phyloP scores from a whole-genome alignment of 768 basidiomycete genomes.

The Inosperma sp. region DNA sequence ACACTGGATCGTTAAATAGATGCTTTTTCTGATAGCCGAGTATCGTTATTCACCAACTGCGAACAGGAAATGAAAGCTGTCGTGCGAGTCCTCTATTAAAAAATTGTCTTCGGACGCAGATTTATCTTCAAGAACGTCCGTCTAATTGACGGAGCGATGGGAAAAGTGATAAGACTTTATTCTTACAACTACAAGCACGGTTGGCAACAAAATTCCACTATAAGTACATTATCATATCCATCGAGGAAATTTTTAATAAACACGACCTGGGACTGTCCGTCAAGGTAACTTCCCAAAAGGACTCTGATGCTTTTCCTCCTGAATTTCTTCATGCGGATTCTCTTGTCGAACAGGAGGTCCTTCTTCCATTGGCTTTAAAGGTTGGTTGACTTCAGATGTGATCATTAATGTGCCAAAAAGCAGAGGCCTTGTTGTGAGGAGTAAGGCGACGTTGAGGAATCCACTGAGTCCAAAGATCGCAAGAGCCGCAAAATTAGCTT shows the following conservation, averaged over 20 bases:
- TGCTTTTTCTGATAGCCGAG: constrained; percentile 38
- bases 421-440: constrained; percentile 32
- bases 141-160: constrained; percentile 49
- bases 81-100: constrained; percentile 66
- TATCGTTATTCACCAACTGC: constrained; percentile 52
- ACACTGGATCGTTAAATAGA: too few relatives aligned
- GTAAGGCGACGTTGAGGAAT: constrained; percentile 35
- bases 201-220: too few relatives aligned
- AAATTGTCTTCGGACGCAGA: constrained; percentile 55
- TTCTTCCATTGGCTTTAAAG: too few relatives aligned
- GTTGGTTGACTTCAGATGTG: not conserved
- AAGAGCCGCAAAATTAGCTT: constrained; percentile 30
- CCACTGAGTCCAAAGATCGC: constrained; percentile 37
- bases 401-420: constrained; percentile 22
- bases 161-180: too few relatives aligned
- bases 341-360: too few relatives aligned
- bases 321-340: too few relatives aligned
- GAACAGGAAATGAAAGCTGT: constrained; percentile 73
- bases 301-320: too few relatives aligned
- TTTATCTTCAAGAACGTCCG: constrained; percentile 42
- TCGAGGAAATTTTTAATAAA: too few relatives aligned
- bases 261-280: too few relatives aligned
- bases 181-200: too few relatives aligned
- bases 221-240: too few relatives aligned
- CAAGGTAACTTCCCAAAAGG: too few relatives aligned